These are phyloP conservation scores for Phialophora tarda DNA, from an alignment of 2,329 filamentous ascomycete species.

Conservation along the genomic window DNA sequence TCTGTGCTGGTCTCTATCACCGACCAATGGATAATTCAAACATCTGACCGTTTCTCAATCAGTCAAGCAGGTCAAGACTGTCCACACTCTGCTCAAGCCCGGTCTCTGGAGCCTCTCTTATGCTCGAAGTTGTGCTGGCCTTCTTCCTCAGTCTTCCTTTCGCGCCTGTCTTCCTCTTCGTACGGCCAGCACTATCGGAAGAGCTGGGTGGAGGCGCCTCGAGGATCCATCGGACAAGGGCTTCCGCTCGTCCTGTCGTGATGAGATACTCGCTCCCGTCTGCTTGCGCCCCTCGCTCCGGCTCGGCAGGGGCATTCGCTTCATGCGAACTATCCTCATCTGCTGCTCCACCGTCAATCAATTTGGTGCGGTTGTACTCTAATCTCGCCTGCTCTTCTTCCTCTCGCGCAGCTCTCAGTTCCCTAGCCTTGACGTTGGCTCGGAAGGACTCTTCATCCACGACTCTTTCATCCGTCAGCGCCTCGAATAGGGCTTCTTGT, in stretches of 20 bases:
- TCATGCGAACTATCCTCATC: constrained; percentile 34
- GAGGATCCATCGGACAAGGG: constrained; percentile 72
- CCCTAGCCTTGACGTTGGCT: constrained; percentile 65
- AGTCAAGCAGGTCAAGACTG: constrained; percentile 32
- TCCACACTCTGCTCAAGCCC: constrained; percentile 34
- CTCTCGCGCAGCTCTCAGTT: constrained; percentile 62
- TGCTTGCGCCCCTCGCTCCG: constrained; percentile 40
- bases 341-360: constrained; percentile 12
- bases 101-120: constrained; percentile 20
- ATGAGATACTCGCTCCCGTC: constrained; percentile 71
- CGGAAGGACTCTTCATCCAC: constrained; percentile 70
- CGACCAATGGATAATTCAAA: neutral
- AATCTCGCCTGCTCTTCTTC: constrained; percentile 53
- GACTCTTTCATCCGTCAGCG: constrained; percentile 70
- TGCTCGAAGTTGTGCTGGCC: constrained; percentile 25
- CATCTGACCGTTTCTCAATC: neutral
- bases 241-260: constrained; percentile 70
- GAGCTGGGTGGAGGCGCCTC: constrained; percentile 56
- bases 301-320: constrained; percentile 5
- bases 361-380: constrained; percentile 32
- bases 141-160: constrained; percentile 30
- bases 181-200: constrained; percentile 16
- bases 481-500: constrained; percentile 70
- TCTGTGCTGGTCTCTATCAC: neutral
- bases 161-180: constrained; percentile 28